phyloP scores from a whole-genome alignment of 345 rosid genomes.

The Noccaea caerulescens region DNA sequence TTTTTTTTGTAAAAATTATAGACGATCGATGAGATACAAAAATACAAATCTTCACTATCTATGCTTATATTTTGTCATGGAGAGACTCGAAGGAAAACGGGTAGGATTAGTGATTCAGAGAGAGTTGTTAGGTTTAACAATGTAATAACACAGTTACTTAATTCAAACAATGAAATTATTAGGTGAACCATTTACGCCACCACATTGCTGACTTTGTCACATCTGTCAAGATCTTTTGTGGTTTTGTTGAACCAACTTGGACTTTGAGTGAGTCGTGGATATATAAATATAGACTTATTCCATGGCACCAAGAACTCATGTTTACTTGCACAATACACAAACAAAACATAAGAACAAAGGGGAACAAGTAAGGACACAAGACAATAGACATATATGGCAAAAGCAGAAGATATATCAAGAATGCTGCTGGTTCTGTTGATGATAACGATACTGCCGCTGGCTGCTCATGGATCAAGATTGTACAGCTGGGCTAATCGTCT shows the following conservation, averaged over 20 bases:
- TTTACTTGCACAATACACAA: neutral
- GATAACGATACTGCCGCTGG: conserved; percentile 36
- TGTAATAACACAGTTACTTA: neutral
- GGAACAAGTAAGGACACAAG: neutral
- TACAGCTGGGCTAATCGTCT: conserved; percentile 46
- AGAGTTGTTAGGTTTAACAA: too few relatives aligned
- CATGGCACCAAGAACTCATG: neutral
- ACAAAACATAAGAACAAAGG: neutral
- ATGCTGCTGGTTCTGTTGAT: conserved; percentile 26
- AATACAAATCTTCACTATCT: too few relatives aligned
- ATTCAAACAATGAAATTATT: conserved; percentile 17
- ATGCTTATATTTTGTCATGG: too few relatives aligned
- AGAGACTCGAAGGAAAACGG: too few relatives aligned
- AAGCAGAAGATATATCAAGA: conserved; percentile 22
- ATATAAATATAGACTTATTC: neutral
- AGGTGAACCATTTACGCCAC: conserved; percentile 43
- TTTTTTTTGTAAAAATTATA: too few relatives aligned
- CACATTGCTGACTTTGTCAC: conserved; percentile 27
- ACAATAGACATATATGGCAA: conserved; percentile 14
- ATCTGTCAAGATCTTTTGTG: neutral
- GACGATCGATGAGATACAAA: too few relatives aligned
- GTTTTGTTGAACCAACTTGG: conserved; percentile 38
- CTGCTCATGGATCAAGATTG: conserved; percentile 29
- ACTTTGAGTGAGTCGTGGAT: conserved; percentile 8
- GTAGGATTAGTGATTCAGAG: too few relatives aligned